A percentile compares a stretch with the other conserved stretches of the same genome.
phyloP scores from a whole-genome alignment of 495 filamentous ascomycete genomes.

The Trichoderma virens region DNA sequence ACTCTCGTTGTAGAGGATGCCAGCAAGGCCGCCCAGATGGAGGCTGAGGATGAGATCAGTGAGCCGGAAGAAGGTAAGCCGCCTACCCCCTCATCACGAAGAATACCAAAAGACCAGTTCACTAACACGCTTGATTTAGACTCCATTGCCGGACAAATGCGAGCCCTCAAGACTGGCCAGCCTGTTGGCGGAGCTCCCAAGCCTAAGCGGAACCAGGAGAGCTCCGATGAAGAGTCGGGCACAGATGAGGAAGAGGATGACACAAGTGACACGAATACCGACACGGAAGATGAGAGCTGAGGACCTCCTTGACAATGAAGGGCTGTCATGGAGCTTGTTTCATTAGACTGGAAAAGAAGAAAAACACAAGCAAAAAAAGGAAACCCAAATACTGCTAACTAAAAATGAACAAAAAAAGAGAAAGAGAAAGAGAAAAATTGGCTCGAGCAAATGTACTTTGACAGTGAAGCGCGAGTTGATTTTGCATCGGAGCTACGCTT shows the following conservation, averaged over 20 bases:
- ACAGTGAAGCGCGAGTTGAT: background rate
- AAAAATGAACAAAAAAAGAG: background rate
- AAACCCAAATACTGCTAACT: background rate
- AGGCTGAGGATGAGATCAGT: conserved; percentile 86
- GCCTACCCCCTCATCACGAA: background rate
- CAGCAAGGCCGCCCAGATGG: conserved; percentile 70
- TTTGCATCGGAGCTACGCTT: background rate
- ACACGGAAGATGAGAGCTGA: conserved; percentile 56
- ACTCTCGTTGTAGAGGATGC: conserved; percentile 85
- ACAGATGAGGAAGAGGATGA: conserved; percentile 76
- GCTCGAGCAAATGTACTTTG: background rate
- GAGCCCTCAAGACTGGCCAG: conserved; percentile 66
- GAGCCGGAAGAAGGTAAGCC: conserved; percentile 91
- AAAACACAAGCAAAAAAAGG: background rate
- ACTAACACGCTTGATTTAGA: conserved; percentile 45
- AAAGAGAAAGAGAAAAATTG: background rate
- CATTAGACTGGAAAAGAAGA: background rate
- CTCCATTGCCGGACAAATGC: conserved; percentile 92
- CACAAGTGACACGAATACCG: conserved; percentile 72
- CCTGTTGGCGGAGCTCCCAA: conserved; percentile 51
- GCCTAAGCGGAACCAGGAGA: conserved; percentile 47
- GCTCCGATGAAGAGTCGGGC: conserved; percentile 74
- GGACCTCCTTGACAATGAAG: background rate
- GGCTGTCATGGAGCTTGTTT: conserved; percentile 1
- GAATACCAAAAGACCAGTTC: conserved; percentile 21